Base-by-base conservation (phyloP, 2,329 filamentous ascomycete genomes). In the Colletotrichum euphorbiae region DNA sequence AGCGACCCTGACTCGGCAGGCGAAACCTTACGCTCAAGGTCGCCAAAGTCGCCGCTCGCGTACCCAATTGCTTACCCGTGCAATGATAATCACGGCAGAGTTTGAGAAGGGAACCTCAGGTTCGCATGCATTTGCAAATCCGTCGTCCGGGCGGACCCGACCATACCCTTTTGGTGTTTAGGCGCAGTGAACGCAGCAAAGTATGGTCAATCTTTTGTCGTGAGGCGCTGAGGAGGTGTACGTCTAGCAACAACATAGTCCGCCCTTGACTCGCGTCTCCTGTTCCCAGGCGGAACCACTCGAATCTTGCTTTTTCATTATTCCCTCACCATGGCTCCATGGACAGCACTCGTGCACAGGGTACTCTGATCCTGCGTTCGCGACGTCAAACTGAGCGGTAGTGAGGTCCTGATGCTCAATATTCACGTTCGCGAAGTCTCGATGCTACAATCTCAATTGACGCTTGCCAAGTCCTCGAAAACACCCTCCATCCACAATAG, bases 251-350 rank as follows among this genome's bases (percentile, higher is more conserved):
- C 40, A 17, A 45, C 48, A 36, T 17, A 15, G 17, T 61, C 17
- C 31, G 19, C 48, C 50, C 66, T 66, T 66, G 66, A 66, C 61
- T 69, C 66, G 36, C 48, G 61, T 66, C 28, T 55, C 40, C 17
- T 24, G 15, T 42, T 55, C 13, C 33, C 48, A 17, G 57, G 50
- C 28, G 46, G 38, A 45, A 52, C 52, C 36, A 12, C 31, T 3
- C 33, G 17, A 12, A 38, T 15, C 36, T 13, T n/a, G 42, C 28
- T 36, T 36, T 48, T 21, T 52, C 19, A 33, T 24, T 46, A 62
- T 61, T 59, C 65, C 38, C 63, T 67, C 60, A 42, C 12, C 46
- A 11, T 50, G 48, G 48, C 24, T 24, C 17, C 48, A 52, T 17
- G n/a, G 17, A 17, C 4, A 42, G 19, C 51, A 38, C 8, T 38